Evolutionary conservation across 371 early-diverging fungal genomes (phyloP).

Genomic region (Nosema granulosis): DNA sequence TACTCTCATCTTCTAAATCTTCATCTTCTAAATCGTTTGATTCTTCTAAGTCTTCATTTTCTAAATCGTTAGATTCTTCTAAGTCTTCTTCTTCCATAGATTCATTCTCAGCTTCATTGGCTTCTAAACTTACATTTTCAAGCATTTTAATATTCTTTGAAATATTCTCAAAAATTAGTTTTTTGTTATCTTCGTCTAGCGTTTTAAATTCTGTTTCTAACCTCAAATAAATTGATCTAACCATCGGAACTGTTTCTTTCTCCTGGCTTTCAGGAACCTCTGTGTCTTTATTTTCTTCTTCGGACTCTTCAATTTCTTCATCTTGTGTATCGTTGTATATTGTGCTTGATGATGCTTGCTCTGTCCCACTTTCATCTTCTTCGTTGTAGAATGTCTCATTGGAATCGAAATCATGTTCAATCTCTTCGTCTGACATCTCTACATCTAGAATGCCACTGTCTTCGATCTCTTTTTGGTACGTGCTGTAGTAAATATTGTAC

Average conservation of each 20-base stretch:
- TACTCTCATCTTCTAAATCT: not conserved
- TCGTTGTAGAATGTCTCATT: too few relatives aligned
- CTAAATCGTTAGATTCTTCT: not conserved
- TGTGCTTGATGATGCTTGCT: too few relatives aligned
- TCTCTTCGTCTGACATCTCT: too few relatives aligned
- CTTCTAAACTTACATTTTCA: not conserved
- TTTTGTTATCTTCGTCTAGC: not conserved
- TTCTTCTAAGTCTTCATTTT: not conserved
- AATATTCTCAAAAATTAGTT: not conserved
- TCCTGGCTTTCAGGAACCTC: not conserved
- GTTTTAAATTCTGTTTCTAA: not conserved
- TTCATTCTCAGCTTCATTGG: not conserved
- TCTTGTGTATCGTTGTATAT: too few relatives aligned
- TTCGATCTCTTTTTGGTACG: too few relatives aligned
- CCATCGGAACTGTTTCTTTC: not conserved
- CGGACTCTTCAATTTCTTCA: not conserved
- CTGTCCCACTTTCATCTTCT: too few relatives aligned
- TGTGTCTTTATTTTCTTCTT: not conserved
- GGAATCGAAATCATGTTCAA: too few relatives aligned
- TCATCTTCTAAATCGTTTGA: not conserved
- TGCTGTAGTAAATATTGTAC: too few relatives aligned
- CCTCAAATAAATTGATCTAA: not conserved
- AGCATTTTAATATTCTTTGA: not conserved
- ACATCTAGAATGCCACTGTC: too few relatives aligned
- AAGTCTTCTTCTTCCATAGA: not conserved